Conservation (phyloP, 352 stramenopile species). For the Globisporangium carolinianum region DNA sequence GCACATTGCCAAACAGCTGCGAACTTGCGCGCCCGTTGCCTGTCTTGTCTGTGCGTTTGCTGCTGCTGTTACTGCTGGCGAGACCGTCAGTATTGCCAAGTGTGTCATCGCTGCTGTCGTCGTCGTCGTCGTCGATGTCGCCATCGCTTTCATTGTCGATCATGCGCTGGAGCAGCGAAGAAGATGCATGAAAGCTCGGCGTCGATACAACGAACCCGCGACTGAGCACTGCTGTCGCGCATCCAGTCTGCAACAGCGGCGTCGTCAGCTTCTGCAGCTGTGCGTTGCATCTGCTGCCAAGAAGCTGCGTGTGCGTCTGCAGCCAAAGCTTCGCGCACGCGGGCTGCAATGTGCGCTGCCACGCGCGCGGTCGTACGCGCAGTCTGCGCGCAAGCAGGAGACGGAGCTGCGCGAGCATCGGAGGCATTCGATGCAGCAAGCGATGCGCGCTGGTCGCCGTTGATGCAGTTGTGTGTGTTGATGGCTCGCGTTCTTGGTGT, state of each 20-base stretch:
- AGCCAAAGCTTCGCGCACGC: background rate
- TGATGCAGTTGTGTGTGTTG: too few species aligned
- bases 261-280: background rate
- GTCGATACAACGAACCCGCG: conserved; percentile 8
- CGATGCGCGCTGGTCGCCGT: background rate
- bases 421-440: background rate
- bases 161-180: conserved; percentile 4
- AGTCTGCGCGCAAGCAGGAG: conserved; percentile 3
- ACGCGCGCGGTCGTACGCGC: background rate
- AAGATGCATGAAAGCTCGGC: background rate
- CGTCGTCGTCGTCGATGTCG: background rate
- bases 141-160: background rate
- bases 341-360: background rate
- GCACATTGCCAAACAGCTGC: background rate
- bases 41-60: background rate
- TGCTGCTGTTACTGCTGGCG: background rate
- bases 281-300: background rate
- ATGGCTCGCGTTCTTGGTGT: too few species aligned
- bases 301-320: background rate
- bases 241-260: background rate
- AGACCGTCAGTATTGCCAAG: background rate
- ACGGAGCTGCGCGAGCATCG: conserved; percentile 9
- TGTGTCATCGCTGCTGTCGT: background rate
- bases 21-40: background rate
- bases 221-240: background rate